These are phyloP conservation scores for Blyttiomyces sp. DNA, from an alignment of 371 early-diverging fungal species.

Conservation along the genomic window DNA sequence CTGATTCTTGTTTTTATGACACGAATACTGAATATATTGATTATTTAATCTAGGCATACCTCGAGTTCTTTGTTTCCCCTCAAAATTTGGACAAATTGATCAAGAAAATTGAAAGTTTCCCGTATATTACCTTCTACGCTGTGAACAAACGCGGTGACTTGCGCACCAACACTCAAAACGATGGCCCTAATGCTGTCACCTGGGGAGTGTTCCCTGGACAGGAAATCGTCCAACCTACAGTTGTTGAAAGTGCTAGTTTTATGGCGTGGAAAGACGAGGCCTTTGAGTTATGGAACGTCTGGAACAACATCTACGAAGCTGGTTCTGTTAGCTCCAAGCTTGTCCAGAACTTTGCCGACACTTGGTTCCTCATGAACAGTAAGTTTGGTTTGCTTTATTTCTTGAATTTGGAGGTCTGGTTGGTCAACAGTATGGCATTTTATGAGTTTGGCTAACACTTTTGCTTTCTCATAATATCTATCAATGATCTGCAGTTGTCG, in stretches of 20 bases:
- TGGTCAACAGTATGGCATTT: not conserved
- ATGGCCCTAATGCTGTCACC: slow-evolving; percentile 96
- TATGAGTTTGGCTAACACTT: not conserved
- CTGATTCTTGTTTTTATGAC: too few species aligned
- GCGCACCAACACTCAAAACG: slow-evolving; percentile 75
- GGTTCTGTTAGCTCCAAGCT: slow-evolving; percentile 58
- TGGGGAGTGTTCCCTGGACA: slow-evolving; percentile 99
- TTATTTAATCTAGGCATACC: slow-evolving; percentile 62
- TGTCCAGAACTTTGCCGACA: slow-evolving; percentile 65
- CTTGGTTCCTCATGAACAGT: slow-evolving; percentile 86
- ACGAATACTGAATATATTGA: not conserved
- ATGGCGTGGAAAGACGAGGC: slow-evolving; percentile 98
- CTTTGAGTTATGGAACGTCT: slow-evolving; percentile 90
- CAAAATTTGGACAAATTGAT: slow-evolving; percentile 66
- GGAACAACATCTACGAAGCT: slow-evolving; percentile 73
- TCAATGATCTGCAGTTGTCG: slow-evolving; percentile 1
- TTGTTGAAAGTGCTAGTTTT: slow-evolving; percentile 89
- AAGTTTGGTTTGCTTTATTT: not conserved
- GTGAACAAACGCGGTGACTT: slow-evolving; percentile 86
- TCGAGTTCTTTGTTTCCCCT: slow-evolving; percentile 92
- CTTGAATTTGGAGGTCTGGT: not conserved
- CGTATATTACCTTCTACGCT: slow-evolving; percentile 85
- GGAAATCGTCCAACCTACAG: slow-evolving; percentile 95
- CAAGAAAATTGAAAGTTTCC: slow-evolving; percentile 54
- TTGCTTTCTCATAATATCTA: not conserved